Evolutionary conservation across 2,329 filamentous ascomycete species (phyloP), one percentile per base, ranked within the genome.

Genomic region (Colletotrichum destructivum): DNA sequence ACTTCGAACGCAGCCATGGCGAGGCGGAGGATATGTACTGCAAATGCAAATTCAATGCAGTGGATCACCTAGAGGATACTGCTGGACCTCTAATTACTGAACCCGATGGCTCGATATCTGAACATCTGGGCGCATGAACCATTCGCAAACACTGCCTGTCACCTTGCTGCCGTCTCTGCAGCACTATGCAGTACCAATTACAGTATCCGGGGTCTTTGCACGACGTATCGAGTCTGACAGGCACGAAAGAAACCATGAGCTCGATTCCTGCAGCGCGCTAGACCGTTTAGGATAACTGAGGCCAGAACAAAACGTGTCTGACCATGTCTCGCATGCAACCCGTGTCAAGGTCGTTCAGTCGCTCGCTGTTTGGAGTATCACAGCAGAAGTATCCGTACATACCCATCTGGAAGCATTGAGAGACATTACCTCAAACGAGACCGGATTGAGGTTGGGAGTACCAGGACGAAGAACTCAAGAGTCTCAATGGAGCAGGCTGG

Each of bases 221-320:
- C 66, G 49, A 62, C 66, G 55, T 72, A 49, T 71, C 66, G 51
- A 62, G 70, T 62, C 66, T 57, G 70, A 72, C 70, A 62, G 61
- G 66, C 57, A 62, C 56, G 31, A 59, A 65, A 44, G 46, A 46
- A 59, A 56, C 44, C 49, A 65, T 62, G 51, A 16, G 2, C 44
- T 44, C 35, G 55, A 62, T n/a, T 55, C 61, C 61, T 72, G 66
- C 66, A 72, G 60, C 15, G 31, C 5, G 55, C 60, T 23, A 49
- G 55, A 18, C 44, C 46, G 42, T 38, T 61, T 35, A 71, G 61
- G 61, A 66, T n/a, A 62, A 52, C 56, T 47, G 55, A 70, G 31
- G 55, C 18, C 55, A 49, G 57, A 51, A 42, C 56, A 56, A 42
- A 46, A 26, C 38, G 21, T 46, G 66, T 65, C 57, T 56, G 55